phyloP scores from a whole-genome alignment of 345 rosid genomes.

The Pugionium cornutum region DNA sequence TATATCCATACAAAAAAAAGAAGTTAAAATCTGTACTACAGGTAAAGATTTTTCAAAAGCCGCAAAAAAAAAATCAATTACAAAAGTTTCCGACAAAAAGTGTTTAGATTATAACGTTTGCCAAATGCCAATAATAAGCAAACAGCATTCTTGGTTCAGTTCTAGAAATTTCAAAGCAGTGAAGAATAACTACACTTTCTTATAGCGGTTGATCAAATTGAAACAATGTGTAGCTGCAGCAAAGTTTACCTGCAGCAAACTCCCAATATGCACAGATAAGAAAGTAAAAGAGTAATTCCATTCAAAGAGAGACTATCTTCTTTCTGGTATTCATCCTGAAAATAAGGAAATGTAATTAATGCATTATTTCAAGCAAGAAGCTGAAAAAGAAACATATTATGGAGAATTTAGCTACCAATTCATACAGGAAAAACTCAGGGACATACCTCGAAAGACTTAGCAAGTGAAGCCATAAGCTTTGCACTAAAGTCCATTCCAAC shows the following conservation, averaged over 20 bases:
- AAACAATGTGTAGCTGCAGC: slow-evolving; percentile 23
- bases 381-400: slow-evolving; percentile 7
- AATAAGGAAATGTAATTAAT: neutral
- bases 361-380: slow-evolving; percentile 8
- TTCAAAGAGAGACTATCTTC: slow-evolving; percentile 77
- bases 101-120: neutral
- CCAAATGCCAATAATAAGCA: neutral
- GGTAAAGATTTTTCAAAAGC: no score
- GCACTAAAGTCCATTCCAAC: slow-evolving; percentile 92
- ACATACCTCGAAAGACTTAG: slow-evolving; percentile 72
- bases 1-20: neutral
- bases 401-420: slow-evolving; percentile 4
- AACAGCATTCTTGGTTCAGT: slow-evolving; percentile 2
- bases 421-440: slow-evolving; percentile 12
- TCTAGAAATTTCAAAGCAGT: neutral
- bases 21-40: neutral
- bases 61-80: neutral
- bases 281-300: slow-evolving; percentile 76
- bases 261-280: slow-evolving; percentile 73
- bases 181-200: slow-evolving; percentile 1
- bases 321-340: slow-evolving; percentile 79
- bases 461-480: slow-evolving; percentile 76
- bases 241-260: slow-evolving; percentile 75
- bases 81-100: neutral
- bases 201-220: slow-evolving; percentile 1